Base-by-base conservation (phyloP, 164 flowering plant genomes). In the Vitis rotundifolia region DNA sequence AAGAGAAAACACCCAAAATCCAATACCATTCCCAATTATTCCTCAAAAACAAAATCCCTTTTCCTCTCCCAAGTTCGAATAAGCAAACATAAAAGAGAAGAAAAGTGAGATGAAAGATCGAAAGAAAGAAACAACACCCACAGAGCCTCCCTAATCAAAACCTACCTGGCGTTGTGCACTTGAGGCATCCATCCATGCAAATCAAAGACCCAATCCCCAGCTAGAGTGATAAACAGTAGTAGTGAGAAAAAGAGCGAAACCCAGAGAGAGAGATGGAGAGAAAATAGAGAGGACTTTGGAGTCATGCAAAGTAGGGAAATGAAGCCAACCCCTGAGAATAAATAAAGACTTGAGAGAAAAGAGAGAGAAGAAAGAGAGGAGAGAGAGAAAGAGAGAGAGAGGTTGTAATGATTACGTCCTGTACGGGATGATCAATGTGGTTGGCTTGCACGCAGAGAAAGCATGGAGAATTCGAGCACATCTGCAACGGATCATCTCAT, bases 381-480 rank as follows among this genome's bases (percentile, higher is more conserved):
- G 68, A 68, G 71, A 44, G 64, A 44, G 48, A 37, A 49, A 49
- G 57, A 69, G 59, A 58, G 72, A 22, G 71, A 68, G 66, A 61
- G 56, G n/a, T 22, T 9, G 73, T 70, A 74, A 77, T 77, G 75
- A 74, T 74, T 68, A 68, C 55, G 18, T 63, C 15, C 67, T 71
- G 80, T 70, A 74, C 73, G 61, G 54, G 69, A 67, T 50, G 69
- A 70, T 51, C 50, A 77, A 74, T 74, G 74, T 70, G 73, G 75
- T 71, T 73, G 60, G 78, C 85, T 79, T 83, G 86, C 84, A 81
- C 83, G 84, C 86, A 84, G 81, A 80, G 83, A 80, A 77, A 79
- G 81, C 75, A 71, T 69, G 63, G 75, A 73, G 78, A 83, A 74
- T 74, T 79, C 81, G 70, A 76, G 78, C 67, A 44, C 50, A 28